These are phyloP conservation scores for Alternaria postmessia DNA, from an alignment of 2,329 filamentous ascomycete species.

Conservation along the genomic window DNA sequence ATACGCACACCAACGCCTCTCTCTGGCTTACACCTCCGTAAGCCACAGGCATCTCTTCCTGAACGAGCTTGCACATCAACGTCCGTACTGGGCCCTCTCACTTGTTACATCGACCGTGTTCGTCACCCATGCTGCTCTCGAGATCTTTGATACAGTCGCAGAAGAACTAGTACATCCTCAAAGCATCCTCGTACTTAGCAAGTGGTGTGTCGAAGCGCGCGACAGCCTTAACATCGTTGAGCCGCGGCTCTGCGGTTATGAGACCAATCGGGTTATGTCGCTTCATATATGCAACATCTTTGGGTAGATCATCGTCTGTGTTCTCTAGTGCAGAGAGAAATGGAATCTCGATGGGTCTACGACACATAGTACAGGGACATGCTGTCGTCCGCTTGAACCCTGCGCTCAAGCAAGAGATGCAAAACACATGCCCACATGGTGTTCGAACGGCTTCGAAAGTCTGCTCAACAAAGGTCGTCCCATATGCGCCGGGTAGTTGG, in stretches of 20 bases:
- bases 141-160: neutral
- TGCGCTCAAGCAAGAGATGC: constrained; percentile 7
- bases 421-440: constrained; percentile 10
- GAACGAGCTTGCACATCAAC: neutral
- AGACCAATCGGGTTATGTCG: neutral
- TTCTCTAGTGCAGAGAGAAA: neutral
- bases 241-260: neutral
- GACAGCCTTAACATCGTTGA: neutral
- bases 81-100: neutral
- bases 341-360: neutral
- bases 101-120: neutral
- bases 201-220: neutral
- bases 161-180: neutral
- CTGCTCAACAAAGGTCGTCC: neutral
- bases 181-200: neutral
- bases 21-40: neutral
- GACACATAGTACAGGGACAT: constrained; percentile 11
- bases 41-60: neutral
- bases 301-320: neutral
- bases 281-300: neutral
- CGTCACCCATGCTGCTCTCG: neutral
- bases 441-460: constrained; percentile 4
- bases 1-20: neutral
- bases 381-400: neutral
- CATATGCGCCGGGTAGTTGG: constrained; percentile 1